Base-by-base conservation (phyloP, 768 basidiomycete genomes). In the Leccinum subtestaceum region DNA sequence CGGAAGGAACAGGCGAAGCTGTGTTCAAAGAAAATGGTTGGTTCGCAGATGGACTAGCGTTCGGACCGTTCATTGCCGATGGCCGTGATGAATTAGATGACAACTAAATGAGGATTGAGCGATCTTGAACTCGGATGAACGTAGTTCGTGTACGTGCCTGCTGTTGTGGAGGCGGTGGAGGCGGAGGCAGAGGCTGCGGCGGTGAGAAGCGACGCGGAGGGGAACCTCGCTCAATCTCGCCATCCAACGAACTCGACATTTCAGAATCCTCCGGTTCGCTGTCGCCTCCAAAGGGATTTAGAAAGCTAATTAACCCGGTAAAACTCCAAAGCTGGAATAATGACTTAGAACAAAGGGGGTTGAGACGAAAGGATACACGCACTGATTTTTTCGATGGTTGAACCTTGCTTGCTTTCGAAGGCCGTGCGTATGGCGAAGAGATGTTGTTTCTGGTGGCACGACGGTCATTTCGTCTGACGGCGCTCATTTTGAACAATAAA, bases 351-450 rank as follows among this genome's bases (percentile, higher is more conserved):
- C 12, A 19, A 52, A 45, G 23, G 55, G 56, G 56, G 0, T 1
- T 11, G 27, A 52, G 40, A 43, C 10, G 8, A 7, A 45, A 40
- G 25, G 40, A 32, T 36, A 13, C 36, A 64, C 79, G 58, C 58
- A 84, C 84, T 31, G 84, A 78, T 80, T 84, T 82, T 75, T 80
- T 75, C 31, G 63, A 58, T 70, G 58, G 68, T 47, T 34, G 62
- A 38, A 5, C 75, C 63, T 50, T 64, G 59, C 34, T 66, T 19
- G 67, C 58, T 51, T 61, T 66, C 15, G 60, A 40, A 43, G 73
- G 74, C 27, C 86, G 79, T 54, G 78, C 70, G 69, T 90, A 90
- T 0, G 88, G 88, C 3, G 78, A 80, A n/a, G 82, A 75, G 36
- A 72, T 59, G n/a, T 60, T 67, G 58, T 63, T 73, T 65, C 75